Conservation (phyloP, 2,329 filamentous ascomycete species). For the Aspergillus sp. region DNA sequence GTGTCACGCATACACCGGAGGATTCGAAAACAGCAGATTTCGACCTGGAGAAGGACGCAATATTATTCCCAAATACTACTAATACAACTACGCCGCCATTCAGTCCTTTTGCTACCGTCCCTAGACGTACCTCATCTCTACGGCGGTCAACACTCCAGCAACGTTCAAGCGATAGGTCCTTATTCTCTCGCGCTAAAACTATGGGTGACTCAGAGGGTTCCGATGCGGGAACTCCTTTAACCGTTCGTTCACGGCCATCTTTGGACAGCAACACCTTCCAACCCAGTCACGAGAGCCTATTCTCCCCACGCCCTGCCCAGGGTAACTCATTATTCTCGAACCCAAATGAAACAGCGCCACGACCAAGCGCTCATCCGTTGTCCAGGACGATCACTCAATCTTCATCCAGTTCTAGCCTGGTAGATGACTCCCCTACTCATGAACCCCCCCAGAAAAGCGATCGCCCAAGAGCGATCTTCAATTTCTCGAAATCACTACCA, state of each 20-base stretch:
- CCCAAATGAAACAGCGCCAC: slow-evolving; percentile 34
- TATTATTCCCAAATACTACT: slow-evolving; percentile 24
- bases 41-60: slow-evolving; percentile 25
- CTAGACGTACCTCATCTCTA: slow-evolving; percentile 72
- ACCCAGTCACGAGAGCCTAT: slow-evolving; percentile 63
- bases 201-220: slow-evolving; percentile 51
- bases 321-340: slow-evolving; percentile 43
- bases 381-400: slow-evolving; percentile 86
- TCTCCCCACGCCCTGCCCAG: slow-evolving; percentile 63
- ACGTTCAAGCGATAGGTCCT: slow-evolving; percentile 66
- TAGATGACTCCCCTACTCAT: slow-evolving; percentile 70
- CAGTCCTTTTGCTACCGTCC: slow-evolving; percentile 55
- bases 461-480: slow-evolving; percentile 51
- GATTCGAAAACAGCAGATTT: slow-evolving; percentile 29
- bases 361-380: slow-evolving; percentile 68
- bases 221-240: slow-evolving; percentile 56
- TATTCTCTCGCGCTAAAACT: slow-evolving; percentile 48
- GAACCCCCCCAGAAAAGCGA: slow-evolving; percentile 57
- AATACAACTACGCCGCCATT: slow-evolving; percentile 41
- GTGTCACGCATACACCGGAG: slow-evolving; percentile 25
- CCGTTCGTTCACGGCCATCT: slow-evolving; percentile 69
- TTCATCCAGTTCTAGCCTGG: slow-evolving; percentile 75
- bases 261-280: slow-evolving; percentile 72
- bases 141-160: slow-evolving; percentile 87
- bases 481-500: slow-evolving; percentile 76